Conservation (phyloP, 2,329 filamentous ascomycete species). For the Neonectria sp. region DNA sequence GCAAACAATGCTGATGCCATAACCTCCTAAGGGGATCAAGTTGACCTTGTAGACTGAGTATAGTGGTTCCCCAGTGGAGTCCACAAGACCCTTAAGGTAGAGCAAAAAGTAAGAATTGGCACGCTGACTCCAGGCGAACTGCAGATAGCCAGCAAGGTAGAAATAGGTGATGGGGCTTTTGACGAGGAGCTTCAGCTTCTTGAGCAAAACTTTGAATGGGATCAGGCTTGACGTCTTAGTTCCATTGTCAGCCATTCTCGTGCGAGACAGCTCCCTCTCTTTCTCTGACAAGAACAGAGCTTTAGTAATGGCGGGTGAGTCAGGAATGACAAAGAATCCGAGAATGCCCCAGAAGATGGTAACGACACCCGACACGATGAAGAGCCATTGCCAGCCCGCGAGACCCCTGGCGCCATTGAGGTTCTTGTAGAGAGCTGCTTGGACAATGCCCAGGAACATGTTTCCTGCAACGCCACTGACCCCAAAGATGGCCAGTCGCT, state of each 20-base stretch:
- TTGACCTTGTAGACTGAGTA: constrained; percentile 63
- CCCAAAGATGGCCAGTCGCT: constrained; percentile 42
- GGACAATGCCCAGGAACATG: constrained; percentile 45
- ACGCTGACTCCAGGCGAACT: constrained; percentile 54
- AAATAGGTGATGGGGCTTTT: constrained; percentile 44
- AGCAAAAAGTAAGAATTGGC: constrained; percentile 54
- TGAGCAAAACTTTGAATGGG: constrained; percentile 29
- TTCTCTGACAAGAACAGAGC: constrained; percentile 32
- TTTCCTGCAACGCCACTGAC: constrained; percentile 44
- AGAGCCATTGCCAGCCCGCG: constrained; percentile 45
- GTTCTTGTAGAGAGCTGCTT: constrained; percentile 40
- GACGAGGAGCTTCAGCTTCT: constrained; percentile 37
- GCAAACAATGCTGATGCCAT: constrained; percentile 58
- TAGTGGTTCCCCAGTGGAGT: constrained; percentile 32
- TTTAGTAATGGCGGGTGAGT: constrained; percentile 40
- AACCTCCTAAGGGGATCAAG: constrained; percentile 62
- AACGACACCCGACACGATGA: constrained; percentile 39
- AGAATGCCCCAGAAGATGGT: constrained; percentile 43
- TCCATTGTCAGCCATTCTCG: constrained; percentile 38
- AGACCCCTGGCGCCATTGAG: constrained; percentile 39
- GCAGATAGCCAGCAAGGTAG: constrained; percentile 52
- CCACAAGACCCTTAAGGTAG: constrained; percentile 51
- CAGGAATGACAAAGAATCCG: constrained; percentile 39
- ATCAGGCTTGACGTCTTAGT: constrained; percentile 40
- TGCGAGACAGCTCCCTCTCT: constrained; percentile 31